Conservation (phyloP, 352 stramenopile species). For the Phytopythium sindhum region DNA sequence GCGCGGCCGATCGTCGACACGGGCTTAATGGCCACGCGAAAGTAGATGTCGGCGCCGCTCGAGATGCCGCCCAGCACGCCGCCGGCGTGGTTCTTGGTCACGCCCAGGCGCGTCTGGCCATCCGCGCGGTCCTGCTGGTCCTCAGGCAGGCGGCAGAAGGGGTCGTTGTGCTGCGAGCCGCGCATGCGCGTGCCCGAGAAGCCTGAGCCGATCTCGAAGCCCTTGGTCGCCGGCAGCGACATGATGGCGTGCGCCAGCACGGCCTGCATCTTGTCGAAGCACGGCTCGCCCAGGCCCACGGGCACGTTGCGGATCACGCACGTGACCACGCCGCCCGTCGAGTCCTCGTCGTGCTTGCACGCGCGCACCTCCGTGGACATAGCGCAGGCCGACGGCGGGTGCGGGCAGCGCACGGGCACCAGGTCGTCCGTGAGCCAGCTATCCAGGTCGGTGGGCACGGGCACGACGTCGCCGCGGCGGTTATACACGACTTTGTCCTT, state of each 20-base stretch:
- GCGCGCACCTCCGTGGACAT: constrained; percentile 96
- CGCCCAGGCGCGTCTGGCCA: constrained; percentile 46
- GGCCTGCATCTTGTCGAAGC: constrained; percentile 99
- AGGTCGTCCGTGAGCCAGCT: constrained; percentile 82
- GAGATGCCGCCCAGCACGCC: constrained; percentile 98
- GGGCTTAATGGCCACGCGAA: constrained; percentile 98
- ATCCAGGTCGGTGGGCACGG: constrained; percentile 45
- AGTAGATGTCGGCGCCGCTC: constrained; percentile 97
- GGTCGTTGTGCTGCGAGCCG: constrained; percentile 98
- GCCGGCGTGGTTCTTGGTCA: constrained; percentile 88
- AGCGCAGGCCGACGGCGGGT: constrained; percentile 88
- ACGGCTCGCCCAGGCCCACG: constrained; percentile 95
- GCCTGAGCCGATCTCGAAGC: constrained; percentile 96
- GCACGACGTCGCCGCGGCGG: constrained; percentile 63
- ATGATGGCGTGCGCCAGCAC: constrained; percentile 98
- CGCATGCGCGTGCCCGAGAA: constrained; percentile 96
- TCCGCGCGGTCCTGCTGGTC: constrained; percentile 19
- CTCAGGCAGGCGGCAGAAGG: constrained; percentile 77
- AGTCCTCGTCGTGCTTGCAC: constrained; percentile 89
- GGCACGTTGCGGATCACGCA: constrained; percentile 97
- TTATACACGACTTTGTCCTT: constrained; percentile 90
- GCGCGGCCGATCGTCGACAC: constrained; percentile 97
- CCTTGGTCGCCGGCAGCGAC: constrained; percentile 98
- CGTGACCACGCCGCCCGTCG: constrained; percentile 93
- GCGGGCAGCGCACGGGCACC: constrained; percentile 93